Percentiles rank a stretch among this genome's conserved stretches.
These are phyloP conservation scores for Skeletonema costatum DNA, from an alignment of 108 stramenopile species.

Conservation along the genomic window DNA sequence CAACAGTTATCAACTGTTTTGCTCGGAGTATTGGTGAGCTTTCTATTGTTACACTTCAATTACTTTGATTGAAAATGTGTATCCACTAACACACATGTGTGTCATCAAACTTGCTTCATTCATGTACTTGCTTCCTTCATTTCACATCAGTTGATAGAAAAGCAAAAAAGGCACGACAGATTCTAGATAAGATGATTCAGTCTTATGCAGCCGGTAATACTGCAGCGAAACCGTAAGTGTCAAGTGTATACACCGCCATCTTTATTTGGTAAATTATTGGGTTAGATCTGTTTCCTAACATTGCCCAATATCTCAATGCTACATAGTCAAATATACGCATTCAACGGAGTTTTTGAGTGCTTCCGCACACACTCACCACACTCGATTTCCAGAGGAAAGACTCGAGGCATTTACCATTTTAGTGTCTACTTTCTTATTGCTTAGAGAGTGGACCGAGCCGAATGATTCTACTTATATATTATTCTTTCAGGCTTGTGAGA, in stretches of 20 bases:
- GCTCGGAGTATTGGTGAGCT: slow-evolving; percentile 13
- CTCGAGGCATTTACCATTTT: slow-evolving; percentile 28
- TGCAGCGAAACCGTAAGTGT: slow-evolving; percentile 6
- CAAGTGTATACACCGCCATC: too few relatives aligned
- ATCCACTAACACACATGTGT: too few relatives aligned
- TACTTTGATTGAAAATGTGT: neutral
- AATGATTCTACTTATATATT: slow-evolving; percentile 15
- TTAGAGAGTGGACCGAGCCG: slow-evolving; percentile 14
- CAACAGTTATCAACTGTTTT: slow-evolving; percentile 18
- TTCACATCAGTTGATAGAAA: slow-evolving; percentile 14
- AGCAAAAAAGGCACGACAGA: slow-evolving; percentile 15
- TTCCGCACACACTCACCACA: slow-evolving; percentile 22
- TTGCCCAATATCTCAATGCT: too few relatives aligned
- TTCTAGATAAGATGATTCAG: slow-evolving; percentile 13
- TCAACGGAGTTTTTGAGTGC: slow-evolving; percentile 31
- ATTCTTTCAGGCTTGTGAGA: slow-evolving; percentile 15
- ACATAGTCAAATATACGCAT: neutral
- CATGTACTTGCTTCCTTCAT: too few relatives aligned
- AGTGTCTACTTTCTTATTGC: slow-evolving; percentile 6
- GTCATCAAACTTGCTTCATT: too few relatives aligned
- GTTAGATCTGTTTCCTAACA: too few relatives aligned
- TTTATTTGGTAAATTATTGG: too few relatives aligned
- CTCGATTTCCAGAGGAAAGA: slow-evolving; percentile 9
- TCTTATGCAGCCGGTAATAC: slow-evolving; percentile 1
- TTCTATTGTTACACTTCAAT: neutral